These are phyloP conservation scores for Pythium grandisporangium DNA, from an alignment of 352 stramenopile genomes.

Conservation along the genomic window DNA sequence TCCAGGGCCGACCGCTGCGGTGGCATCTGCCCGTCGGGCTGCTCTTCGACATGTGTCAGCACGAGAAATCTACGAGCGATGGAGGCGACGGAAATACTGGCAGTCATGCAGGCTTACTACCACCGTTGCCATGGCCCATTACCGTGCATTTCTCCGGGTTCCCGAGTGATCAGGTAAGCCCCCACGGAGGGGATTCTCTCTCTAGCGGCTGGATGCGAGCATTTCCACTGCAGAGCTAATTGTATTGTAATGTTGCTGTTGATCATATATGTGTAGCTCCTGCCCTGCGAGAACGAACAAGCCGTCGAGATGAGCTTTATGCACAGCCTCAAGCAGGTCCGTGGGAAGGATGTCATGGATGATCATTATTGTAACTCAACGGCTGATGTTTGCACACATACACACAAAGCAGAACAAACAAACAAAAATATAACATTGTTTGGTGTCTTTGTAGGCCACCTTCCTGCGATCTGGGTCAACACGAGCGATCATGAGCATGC, in stretches of 20 bases:
- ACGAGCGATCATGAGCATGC: constrained; percentile 72
- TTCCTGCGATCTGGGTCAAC: constrained; percentile 69
- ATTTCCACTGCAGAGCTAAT: background rate
- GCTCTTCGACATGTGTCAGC: constrained; percentile 44
- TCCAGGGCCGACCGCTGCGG: constrained; percentile 43
- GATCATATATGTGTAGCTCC: constrained; percentile 15
- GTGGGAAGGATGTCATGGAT: too few species aligned
- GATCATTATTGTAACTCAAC: too few species aligned
- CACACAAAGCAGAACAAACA: too few species aligned
- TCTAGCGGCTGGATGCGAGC: background rate
- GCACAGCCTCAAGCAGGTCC: constrained; percentile 79
- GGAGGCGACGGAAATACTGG: too few species aligned
- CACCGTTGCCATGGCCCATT: constrained; percentile 47
- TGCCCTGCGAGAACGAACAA: constrained; percentile 70
- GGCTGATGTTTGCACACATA: too few species aligned
- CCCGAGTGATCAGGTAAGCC: constrained; percentile 30
- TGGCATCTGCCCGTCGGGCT: constrained; percentile 76
- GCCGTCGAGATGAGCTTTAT: constrained; percentile 78
- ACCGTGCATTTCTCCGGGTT: constrained; percentile 80
- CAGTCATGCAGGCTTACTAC: too few species aligned
- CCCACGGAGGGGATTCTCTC: too few species aligned
- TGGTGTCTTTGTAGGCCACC: constrained; percentile 17
- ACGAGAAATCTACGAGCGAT: too few species aligned
- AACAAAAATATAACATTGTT: background rate
- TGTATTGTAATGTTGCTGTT: background rate